phyloP scores from a whole-genome alignment of 352 stramenopile species.

The Nothophytophthora sp. region DNA sequence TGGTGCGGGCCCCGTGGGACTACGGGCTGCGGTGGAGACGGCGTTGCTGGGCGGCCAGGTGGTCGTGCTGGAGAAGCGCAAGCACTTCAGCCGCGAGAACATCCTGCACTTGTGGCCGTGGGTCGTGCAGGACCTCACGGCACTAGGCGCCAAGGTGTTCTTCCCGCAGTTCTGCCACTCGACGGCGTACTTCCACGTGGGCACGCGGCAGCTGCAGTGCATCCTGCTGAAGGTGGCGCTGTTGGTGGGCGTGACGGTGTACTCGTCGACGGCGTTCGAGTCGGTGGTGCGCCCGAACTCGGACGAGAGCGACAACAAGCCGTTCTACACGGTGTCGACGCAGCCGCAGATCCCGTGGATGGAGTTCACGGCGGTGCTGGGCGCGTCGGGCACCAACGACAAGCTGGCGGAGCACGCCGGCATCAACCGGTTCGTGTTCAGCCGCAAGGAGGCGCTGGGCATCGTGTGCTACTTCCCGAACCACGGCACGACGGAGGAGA shows the following conservation, averaged over 20 bases:
- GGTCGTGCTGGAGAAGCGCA: constrained; percentile 81
- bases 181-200: constrained; percentile 84
- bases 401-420: constrained; percentile 57
- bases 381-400: constrained; percentile 70
- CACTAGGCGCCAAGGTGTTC: constrained; percentile 80
- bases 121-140: constrained; percentile 83
- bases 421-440: constrained; percentile 83
- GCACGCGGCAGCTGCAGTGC: constrained; percentile 83
- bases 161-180: constrained; percentile 84
- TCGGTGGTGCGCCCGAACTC: constrained; percentile 51
- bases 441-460: constrained; percentile 77
- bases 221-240: constrained; percentile 85
- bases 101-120: constrained; percentile 85
- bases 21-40: constrained; percentile 75
- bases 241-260: constrained; percentile 69
- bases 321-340: constrained; percentile 72
- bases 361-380: constrained; percentile 72
- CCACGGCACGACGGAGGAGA: constrained; percentile 67
- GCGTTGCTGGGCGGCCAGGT: constrained; percentile 72
- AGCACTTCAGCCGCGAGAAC: constrained; percentile 81
- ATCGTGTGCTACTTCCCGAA: constrained; percentile 87
- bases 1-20: constrained; percentile 70
- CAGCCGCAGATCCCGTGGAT: constrained; percentile 81
- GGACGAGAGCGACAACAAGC: constrained; percentile 52
- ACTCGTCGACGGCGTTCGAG: constrained; percentile 65